phyloP scores from a whole-genome alignment of 192 early-diverging fungal genomes.

The Podila verticillata region DNA sequence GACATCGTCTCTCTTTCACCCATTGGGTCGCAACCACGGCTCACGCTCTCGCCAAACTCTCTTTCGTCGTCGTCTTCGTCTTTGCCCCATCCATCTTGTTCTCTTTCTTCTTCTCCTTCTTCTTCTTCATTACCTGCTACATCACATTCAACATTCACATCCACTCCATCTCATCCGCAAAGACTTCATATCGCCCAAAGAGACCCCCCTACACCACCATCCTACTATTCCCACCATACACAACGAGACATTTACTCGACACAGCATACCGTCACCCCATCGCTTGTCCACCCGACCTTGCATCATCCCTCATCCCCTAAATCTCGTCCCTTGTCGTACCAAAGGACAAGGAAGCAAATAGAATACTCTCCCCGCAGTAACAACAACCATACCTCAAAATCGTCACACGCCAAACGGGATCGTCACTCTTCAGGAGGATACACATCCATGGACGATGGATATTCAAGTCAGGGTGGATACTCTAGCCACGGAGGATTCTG shows the following conservation, averaged over 20 bases:
- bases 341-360: background rate
- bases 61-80: background rate
- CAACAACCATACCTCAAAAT: background rate
- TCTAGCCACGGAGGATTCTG: slow-evolving; percentile 43
- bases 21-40: background rate
- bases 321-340: background rate
- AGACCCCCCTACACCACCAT: background rate
- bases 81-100: background rate
- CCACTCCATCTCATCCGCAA: background rate
- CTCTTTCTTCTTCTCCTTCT: background rate
- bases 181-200: background rate
- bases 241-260: background rate
- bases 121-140: background rate
- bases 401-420: background rate
- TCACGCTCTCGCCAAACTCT: background rate
- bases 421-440: slow-evolving; percentile 8
- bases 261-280: background rate
- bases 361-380: background rate
- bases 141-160: background rate
- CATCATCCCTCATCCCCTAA: background rate
- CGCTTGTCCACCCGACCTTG: background rate
- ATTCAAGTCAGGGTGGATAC: slow-evolving; percentile 49
- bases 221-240: background rate
- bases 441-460: slow-evolving; percentile 49
- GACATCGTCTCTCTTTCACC: background rate